A percentile compares a stretch with the other conserved stretches of the same genome.
phyloP scores from a whole-genome alignment of 1,139 yeast species.

The Wickerhamomyces sp. region DNA sequence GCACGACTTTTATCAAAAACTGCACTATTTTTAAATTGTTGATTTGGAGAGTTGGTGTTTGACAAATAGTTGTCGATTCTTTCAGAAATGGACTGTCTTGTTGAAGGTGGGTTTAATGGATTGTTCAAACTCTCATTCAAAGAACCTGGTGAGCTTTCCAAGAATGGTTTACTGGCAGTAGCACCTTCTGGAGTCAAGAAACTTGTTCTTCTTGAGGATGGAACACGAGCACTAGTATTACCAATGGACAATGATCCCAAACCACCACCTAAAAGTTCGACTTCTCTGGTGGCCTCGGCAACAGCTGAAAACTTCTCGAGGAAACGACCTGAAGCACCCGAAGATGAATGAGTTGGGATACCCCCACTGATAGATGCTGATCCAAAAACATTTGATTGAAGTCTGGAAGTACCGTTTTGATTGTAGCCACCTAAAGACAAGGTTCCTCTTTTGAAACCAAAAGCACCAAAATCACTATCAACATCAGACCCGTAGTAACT shows the following conservation, averaged over 20 bases:
- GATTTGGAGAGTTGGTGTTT: slow-evolving; percentile 35
- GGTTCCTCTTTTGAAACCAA: slow-evolving; percentile 45
- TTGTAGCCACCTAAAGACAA: slow-evolving; percentile 37
- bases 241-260: slow-evolving; percentile 30
- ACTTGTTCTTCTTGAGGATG: slow-evolving; percentile 44
- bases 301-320: slow-evolving; percentile 67
- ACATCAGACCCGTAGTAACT: slow-evolving; percentile 30
- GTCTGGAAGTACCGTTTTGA: slow-evolving; percentile 27
- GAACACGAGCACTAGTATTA: slow-evolving; percentile 25
- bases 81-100: slow-evolving; percentile 60
- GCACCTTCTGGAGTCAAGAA: slow-evolving; percentile 32
- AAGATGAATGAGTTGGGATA: slow-evolving; percentile 28
- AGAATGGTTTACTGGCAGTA: slow-evolving; percentile 15
- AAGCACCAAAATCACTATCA: slow-evolving; percentile 40
- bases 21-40: slow-evolving; percentile 23
- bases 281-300: slow-evolving; percentile 75
- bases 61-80: slow-evolving; percentile 54
- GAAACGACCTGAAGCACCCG: slow-evolving; percentile 36
- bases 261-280: slow-evolving; percentile 45
- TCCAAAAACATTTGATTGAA: slow-evolving; percentile 38
- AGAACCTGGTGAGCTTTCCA: slow-evolving; percentile 39
- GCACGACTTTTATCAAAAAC: slow-evolving; percentile 12
- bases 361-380: slow-evolving; percentile 63
- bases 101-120: slow-evolving; percentile 29
- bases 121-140: slow-evolving; percentile 48